Evolutionary conservation across 371 early-diverging fungal genomes (phyloP).

Genomic region (Chytridium lagenaria): DNA sequence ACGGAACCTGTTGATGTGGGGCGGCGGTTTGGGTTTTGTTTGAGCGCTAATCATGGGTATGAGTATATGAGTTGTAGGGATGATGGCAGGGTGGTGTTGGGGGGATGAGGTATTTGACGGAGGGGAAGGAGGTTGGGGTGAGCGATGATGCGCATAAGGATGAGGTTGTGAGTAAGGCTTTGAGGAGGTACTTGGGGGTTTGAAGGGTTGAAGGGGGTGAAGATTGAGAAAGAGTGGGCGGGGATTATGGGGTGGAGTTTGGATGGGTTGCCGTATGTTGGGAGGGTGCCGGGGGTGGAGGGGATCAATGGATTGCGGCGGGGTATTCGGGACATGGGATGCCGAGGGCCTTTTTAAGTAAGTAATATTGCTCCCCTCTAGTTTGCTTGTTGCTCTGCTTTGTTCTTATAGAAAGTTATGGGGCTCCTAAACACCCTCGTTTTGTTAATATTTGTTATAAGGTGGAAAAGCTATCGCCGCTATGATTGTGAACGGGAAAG

Average conservation of each 20-base stretch:
- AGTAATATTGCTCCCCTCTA: not conserved
- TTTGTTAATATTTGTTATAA: not conserved
- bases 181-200: slow-evolving; percentile 43
- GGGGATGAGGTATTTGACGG: slow-evolving; percentile 56
- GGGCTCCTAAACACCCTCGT: not conserved
- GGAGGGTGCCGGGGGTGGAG: slow-evolving; percentile 31
- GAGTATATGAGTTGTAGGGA: slow-evolving; percentile 58
- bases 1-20: slow-evolving; percentile 21
- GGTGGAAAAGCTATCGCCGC: slow-evolving; percentile 53
- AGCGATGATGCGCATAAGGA: slow-evolving; percentile 51
- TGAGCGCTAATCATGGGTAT: slow-evolving; percentile 56
- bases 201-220: slow-evolving; percentile 38
- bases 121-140: slow-evolving; percentile 46
- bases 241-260: slow-evolving; percentile 60
- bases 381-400: not conserved
- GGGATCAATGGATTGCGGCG: slow-evolving; percentile 50
- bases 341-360: slow-evolving; percentile 55
- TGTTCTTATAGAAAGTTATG: not conserved
- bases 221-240: slow-evolving; percentile 51
- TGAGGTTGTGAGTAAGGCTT: slow-evolving; percentile 41
- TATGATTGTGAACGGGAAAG: slow-evolving; percentile 41
- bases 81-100: slow-evolving; percentile 57
- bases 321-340: slow-evolving; percentile 60
- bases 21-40: slow-evolving; percentile 14
- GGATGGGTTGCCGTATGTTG: slow-evolving; percentile 57